Percentiles rank a stretch among this genome's conserved stretches.
Evolutionary conservation across 2,329 filamentous ascomycete species (phyloP).

Genomic region (Escovopsis sp.): DNA sequence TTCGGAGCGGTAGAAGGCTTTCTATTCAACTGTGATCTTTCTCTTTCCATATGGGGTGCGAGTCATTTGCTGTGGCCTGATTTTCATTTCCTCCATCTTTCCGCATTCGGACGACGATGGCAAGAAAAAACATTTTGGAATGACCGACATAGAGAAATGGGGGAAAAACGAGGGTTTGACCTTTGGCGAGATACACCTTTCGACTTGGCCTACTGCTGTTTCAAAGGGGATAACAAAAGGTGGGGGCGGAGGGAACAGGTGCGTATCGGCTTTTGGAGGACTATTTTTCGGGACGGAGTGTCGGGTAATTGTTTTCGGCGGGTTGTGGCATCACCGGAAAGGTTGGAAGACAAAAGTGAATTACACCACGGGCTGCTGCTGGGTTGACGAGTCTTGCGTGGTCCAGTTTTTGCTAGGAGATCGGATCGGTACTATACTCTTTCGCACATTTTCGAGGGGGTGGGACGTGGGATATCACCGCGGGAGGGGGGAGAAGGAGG

Average conservation of each 20-base stretch:
- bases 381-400: constrained; percentile 18
- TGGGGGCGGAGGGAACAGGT: constrained; percentile 6
- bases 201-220: constrained; percentile 27
- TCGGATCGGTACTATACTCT: constrained; percentile 6
- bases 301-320: constrained; percentile 23
- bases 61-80: constrained; percentile 10
- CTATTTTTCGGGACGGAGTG: constrained; percentile 20
- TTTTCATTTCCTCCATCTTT: constrained; percentile 7
- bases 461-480: constrained; percentile 9
- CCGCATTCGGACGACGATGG: constrained; percentile 11
- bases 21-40: constrained; percentile 13
- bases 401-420: constrained; percentile 17
- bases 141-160: constrained; percentile 26
- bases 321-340: constrained; percentile 20
- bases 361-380: constrained; percentile 22
- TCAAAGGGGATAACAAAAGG: constrained; percentile 15
- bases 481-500: background rate
- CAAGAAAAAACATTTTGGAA: constrained; percentile 17
- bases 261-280: constrained; percentile 22
- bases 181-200: constrained; percentile 27
- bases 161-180: constrained; percentile 16
- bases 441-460: constrained; percentile 2
- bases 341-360: constrained; percentile 27
- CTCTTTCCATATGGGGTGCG: constrained; percentile 9
- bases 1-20: constrained; percentile 12